Conservation (phyloP, 148 eudicot species). For the Nyssa sinensis region DNA sequence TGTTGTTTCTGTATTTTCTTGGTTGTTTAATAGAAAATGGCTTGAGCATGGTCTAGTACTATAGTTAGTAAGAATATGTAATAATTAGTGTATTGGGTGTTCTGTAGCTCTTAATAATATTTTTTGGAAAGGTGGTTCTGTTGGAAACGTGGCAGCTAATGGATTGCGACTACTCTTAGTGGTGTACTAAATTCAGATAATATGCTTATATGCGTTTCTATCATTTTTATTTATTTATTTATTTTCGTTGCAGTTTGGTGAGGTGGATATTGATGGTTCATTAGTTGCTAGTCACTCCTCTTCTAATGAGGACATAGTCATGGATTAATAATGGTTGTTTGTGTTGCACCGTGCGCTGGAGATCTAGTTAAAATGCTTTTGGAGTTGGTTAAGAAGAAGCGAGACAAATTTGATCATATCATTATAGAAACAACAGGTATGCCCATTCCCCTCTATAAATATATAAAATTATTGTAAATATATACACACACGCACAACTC, state of each 20-base stretch:
- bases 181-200: background rate
- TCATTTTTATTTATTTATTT: background rate
- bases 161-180: background rate
- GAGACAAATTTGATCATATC: constrained; percentile 89
- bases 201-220: background rate
- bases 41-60: background rate
- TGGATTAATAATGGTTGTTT: constrained; percentile 96
- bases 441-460: constrained; percentile 4
- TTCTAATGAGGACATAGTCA: constrained; percentile 82
- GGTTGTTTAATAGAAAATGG: background rate
- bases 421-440: constrained; percentile 95
- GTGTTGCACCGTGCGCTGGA: constrained; percentile 93
- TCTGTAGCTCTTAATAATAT: background rate
- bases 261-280: constrained; percentile 93
- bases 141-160: background rate
- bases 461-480: background rate
- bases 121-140: too few species aligned
- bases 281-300: constrained; percentile 93
- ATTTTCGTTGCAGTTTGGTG: constrained; percentile 70
- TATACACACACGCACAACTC: background rate
- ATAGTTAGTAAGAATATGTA: background rate
- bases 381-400: constrained; percentile 71
- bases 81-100: background rate
- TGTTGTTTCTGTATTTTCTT: too few species aligned
- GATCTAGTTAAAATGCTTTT: constrained; percentile 86